Evolutionary conservation across 179 eudicot genomes (phyloP).

Genomic region (Patellifolia procumbens): DNA sequence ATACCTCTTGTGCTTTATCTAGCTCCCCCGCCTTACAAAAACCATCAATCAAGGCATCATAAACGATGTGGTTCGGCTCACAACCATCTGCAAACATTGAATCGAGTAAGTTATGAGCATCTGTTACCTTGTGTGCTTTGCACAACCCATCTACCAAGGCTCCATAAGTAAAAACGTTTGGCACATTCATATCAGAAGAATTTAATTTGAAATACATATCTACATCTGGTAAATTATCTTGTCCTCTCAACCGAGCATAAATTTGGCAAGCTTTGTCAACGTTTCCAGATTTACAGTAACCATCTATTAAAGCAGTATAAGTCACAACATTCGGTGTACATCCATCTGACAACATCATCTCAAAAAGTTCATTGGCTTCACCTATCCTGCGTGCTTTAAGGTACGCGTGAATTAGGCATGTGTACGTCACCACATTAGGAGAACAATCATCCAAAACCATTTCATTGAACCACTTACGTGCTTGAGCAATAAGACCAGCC

Average conservation of each 20-base stretch:
- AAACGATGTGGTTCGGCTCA: conserved; percentile 85
- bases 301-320: conserved; percentile 82
- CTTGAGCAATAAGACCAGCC: conserved; percentile 85
- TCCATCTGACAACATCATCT: conserved; percentile 64
- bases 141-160: conserved; percentile 90
- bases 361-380: conserved; percentile 71
- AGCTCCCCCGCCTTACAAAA: conserved; percentile 85
- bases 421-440: conserved; percentile 92
- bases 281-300: conserved; percentile 77
- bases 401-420: conserved; percentile 80
- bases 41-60: conserved; percentile 93
- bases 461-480: conserved; percentile 77
- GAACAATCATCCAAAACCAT: conserved; percentile 67
- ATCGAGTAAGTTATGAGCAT: conserved; percentile 65
- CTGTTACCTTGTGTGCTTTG: conserved; percentile 75
- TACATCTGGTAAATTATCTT: conserved; percentile 44
- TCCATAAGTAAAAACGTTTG: conserved; percentile 87
- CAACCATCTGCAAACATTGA: conserved; percentile 68
- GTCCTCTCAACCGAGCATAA: conserved; percentile 80
- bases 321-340: conserved; percentile 79
- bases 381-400: conserved; percentile 58
- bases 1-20: conserved; percentile 73
- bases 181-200: conserved; percentile 34
- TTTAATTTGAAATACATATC: conserved; percentile 62
- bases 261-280: conserved; percentile 75